Percentiles rank a stretch among this genome's conserved stretches.
phyloP scores from a whole-genome alignment of 2,329 filamentous ascomycete species.

The Aspergillus fischeri region DNA sequence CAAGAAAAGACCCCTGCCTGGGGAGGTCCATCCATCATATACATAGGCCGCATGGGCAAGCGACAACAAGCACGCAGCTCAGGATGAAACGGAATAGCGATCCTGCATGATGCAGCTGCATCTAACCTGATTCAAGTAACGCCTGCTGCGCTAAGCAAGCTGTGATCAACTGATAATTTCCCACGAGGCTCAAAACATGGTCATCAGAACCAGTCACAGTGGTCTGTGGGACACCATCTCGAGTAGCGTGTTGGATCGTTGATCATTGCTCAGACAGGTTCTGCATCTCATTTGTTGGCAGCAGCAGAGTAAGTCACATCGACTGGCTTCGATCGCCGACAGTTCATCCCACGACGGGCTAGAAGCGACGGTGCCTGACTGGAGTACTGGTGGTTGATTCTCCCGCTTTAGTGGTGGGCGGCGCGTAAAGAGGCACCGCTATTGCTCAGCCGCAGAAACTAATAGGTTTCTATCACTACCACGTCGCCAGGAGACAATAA shows the following conservation, averaged over 20 bases:
- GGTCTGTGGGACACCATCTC: background rate
- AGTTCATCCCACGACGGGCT: background rate
- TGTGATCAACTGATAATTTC: background rate
- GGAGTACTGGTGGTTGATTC: background rate
- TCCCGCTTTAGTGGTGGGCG: constrained; percentile 6
- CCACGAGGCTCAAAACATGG: background rate
- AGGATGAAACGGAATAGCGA: background rate
- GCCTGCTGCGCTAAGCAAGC: background rate
- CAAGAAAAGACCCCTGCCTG: background rate
- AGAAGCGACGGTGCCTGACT: background rate
- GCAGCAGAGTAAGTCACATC: background rate
- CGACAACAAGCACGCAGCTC: background rate
- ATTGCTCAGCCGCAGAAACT: constrained; percentile 4
- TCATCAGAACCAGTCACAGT: background rate
- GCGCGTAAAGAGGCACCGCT: constrained; percentile 20
- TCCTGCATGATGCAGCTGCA: background rate
- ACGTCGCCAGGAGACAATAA: background rate
- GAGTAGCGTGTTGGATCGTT: background rate
- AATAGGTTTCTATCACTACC: background rate
- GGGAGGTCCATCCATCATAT: background rate
- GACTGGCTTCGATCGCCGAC: background rate
- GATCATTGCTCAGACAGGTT: constrained; percentile 4
- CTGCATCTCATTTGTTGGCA: background rate
- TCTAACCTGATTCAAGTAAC: background rate
- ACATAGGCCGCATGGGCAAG: background rate